Percentiles rank a stretch among this genome's conserved stretches.
Conservation (phyloP, 345 rosid species). For the Eutrema japonicum region DNA sequence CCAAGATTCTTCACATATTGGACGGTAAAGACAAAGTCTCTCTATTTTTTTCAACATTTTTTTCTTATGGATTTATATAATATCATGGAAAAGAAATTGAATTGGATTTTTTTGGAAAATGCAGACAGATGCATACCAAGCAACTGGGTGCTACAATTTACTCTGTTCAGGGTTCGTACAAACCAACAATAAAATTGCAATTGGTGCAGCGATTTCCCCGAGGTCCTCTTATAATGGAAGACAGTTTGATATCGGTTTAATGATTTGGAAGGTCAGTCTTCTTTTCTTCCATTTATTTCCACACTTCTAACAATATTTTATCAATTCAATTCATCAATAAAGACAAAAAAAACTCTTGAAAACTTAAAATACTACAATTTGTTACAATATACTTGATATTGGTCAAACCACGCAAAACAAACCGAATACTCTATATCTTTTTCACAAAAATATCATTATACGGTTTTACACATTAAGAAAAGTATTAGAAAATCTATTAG, state of each 20-base stretch:
- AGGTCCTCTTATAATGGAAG: constrained; percentile 81
- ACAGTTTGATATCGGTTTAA: constrained; percentile 84
- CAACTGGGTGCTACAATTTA: constrained; percentile 98
- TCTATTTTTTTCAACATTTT: not conserved
- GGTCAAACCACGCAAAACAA: constrained; percentile 25
- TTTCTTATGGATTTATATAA: not conserved
- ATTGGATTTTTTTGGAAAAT: constrained; percentile 19
- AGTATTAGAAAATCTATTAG: too few relatives aligned
- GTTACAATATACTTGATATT: constrained; percentile 7
- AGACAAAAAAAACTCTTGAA: not conserved
- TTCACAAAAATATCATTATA: too few relatives aligned
- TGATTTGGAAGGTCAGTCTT: constrained; percentile 93
- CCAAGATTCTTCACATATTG: constrained; percentile 98
- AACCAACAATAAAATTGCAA: constrained; percentile 86
- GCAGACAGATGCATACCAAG: constrained; percentile 96
- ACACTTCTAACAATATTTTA: constrained; percentile 34
- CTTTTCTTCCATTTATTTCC: constrained; percentile 37
- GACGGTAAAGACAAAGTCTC: constrained; percentile 63
- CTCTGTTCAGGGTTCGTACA: constrained; percentile 96
- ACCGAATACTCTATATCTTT: not conserved
- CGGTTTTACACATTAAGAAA: too few relatives aligned
- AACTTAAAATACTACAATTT: constrained; percentile 27
- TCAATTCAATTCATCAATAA: constrained; percentile 4
- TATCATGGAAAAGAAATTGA: not conserved
- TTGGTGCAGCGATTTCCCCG: constrained; percentile 99